Evolutionary conservation across 768 basidiomycete genomes (phyloP).

Genomic region (Trametes meyenii): DNA sequence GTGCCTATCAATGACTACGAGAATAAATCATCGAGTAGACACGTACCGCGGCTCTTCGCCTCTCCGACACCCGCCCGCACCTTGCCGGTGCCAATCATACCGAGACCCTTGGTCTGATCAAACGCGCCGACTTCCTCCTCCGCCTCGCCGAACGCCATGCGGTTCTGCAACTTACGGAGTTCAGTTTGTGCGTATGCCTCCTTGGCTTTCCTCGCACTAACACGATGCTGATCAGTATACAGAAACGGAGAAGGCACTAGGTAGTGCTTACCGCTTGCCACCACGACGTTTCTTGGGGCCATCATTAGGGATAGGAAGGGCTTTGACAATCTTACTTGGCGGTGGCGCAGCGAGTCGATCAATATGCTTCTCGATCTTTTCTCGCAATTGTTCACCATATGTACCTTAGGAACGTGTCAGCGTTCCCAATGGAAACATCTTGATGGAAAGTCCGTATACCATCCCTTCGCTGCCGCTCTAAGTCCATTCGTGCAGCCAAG

Average conservation of each 20-base stretch:
- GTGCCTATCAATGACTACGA: neutral
- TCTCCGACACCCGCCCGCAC: slow-evolving; percentile 88
- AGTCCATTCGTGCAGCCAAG: slow-evolving; percentile 90
- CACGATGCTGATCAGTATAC: neutral
- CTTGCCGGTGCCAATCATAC: slow-evolving; percentile 96
- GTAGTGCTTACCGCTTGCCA: slow-evolving; percentile 75
- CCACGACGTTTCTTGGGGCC: slow-evolving; percentile 95
- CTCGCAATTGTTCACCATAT: slow-evolving; percentile 81
- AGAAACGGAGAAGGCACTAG: neutral
- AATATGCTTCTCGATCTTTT: slow-evolving; percentile 91
- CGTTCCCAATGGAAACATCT: neutral
- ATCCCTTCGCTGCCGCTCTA: slow-evolving; percentile 81
- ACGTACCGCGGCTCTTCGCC: slow-evolving; percentile 85
- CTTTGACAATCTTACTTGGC: slow-evolving; percentile 90
- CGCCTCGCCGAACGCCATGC: slow-evolving; percentile 93
- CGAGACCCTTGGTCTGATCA: slow-evolving; percentile 96
- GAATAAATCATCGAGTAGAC: neutral
- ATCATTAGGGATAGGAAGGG: slow-evolving; percentile 92
- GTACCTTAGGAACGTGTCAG: slow-evolving; percentile 46
- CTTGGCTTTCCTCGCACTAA: slow-evolving; percentile 94
- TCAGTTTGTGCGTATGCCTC: slow-evolving; percentile 98
- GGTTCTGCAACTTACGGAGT: slow-evolving; percentile 93
- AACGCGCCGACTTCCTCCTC: slow-evolving; percentile 97
- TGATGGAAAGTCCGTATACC: slow-evolving; percentile 48
- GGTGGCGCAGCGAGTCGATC: slow-evolving; percentile 92